Percentiles rank a stretch among this genome's conserved stretches.
phyloP scores from a whole-genome alignment of 2,329 filamentous ascomycete genomes.

The Acarospora socialis region DNA sequence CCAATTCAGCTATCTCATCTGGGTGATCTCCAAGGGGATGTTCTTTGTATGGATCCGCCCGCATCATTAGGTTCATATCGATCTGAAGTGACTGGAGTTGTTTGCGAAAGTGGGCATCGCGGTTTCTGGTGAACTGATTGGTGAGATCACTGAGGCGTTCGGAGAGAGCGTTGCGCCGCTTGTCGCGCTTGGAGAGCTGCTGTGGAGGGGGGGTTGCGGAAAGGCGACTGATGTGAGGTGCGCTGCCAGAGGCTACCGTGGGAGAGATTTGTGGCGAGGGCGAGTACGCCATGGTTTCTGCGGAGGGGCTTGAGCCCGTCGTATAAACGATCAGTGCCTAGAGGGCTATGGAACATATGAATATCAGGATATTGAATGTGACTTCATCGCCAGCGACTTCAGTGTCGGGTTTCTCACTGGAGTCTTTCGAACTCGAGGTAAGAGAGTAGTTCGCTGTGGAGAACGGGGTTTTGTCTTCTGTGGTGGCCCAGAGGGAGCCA shows the following conservation, averaged over 20 bases:
- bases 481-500: no score
- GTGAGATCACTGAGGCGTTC: conserved; percentile 66
- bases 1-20: conserved; percentile 53
- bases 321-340: no score
- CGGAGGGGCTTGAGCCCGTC: no score
- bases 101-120: conserved; percentile 72
- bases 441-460: no score
- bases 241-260: conserved; percentile 17
- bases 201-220: conserved; percentile 27
- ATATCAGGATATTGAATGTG: no score
- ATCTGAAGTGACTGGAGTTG: conserved; percentile 86
- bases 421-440: no score
- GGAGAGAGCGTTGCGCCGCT: conserved; percentile 67
- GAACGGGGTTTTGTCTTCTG: no score
- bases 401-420: no score
- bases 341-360: no score
- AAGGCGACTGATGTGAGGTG: conserved; percentile 12
- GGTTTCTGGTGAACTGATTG: conserved; percentile 63
- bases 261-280: conserved; percentile 23
- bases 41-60: conserved; percentile 65
- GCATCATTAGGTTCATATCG: conserved; percentile 73
- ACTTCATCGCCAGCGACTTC: no score
- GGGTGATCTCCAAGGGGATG: conserved; percentile 51
- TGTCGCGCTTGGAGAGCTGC: conserved; percentile 68
- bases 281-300: conserved; percentile 29